phyloP scores from a whole-genome alignment of 1,139 yeast species.

The Candida sp. region DNA sequence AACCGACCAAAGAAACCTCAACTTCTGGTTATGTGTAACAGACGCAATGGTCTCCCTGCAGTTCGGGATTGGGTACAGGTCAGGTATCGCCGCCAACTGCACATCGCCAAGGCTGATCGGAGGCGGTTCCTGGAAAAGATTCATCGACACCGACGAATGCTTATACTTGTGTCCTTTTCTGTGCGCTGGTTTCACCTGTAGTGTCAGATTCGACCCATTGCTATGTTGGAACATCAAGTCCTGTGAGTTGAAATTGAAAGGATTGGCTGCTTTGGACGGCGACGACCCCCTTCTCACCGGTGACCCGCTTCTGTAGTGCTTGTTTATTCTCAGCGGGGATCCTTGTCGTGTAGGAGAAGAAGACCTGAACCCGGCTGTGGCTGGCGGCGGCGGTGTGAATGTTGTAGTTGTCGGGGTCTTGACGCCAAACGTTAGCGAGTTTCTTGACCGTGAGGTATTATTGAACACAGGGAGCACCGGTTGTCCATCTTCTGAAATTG shows the following conservation, averaged over 20 bases:
- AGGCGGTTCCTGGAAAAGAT: constrained; percentile 92
- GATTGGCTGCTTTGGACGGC: constrained; percentile 33
- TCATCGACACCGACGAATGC: constrained; percentile 97
- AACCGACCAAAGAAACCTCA: constrained; percentile 67
- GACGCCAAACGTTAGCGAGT: constrained; percentile 15
- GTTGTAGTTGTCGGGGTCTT: constrained; percentile 19
- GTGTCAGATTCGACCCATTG: constrained; percentile 30
- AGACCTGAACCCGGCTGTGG: constrained; percentile 16
- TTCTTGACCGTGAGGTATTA: constrained; percentile 27
- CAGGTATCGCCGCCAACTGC: constrained; percentile 74
- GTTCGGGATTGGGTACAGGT: constrained; percentile 82
- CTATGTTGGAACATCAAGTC: constrained; percentile 32
- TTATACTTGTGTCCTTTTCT: constrained; percentile 96
- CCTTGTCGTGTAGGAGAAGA: constrained; percentile 35
- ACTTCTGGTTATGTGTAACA: constrained; percentile 55
- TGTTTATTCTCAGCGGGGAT: constrained; percentile 33
- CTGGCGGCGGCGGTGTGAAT: constrained; percentile 1
- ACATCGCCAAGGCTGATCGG: constrained; percentile 48
- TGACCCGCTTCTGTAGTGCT: constrained; percentile 35
- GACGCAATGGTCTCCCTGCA: constrained; percentile 62
- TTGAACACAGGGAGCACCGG: constrained; percentile 22
- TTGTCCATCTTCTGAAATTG: constrained; percentile 36
- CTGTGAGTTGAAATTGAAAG: constrained; percentile 51
- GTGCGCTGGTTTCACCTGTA: constrained; percentile 61
- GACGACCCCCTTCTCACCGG: constrained; percentile 31